Evolutionary conservation across 1,284 basidiomycete species (phyloP).

Genomic region (Cryptococcus sp.): DNA sequence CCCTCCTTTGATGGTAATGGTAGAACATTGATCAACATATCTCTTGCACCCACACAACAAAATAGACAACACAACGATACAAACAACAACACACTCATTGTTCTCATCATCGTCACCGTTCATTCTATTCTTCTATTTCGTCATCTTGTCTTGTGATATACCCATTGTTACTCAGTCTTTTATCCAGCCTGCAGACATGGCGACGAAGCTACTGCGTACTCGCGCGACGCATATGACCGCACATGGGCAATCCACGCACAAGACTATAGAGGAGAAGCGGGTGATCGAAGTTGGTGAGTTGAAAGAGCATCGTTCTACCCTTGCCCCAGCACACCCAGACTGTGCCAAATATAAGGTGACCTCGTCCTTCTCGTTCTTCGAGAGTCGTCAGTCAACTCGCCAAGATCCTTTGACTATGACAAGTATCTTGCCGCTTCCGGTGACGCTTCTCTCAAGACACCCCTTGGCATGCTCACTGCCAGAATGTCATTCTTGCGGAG

Average conservation of each 20-base stretch:
- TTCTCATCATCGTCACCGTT: too few species aligned
- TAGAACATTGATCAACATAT: too few species aligned
- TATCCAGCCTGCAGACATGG: constrained; percentile 8
- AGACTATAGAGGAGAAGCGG: constrained; percentile 10
- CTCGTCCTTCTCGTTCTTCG: neutral
- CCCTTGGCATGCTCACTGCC: neutral
- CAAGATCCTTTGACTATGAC: neutral
- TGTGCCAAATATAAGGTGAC: neutral
- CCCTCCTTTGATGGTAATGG: too few species aligned
- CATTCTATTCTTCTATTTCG: too few species aligned
- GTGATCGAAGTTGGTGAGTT: constrained; percentile 21
- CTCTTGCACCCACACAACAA: too few species aligned
- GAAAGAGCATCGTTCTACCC: neutral
- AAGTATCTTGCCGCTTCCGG: neutral
- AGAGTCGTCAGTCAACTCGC: neutral
- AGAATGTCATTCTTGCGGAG: neutral
- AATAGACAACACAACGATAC: too few species aligned
- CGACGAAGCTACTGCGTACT: constrained; percentile 18
- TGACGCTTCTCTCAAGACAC: neutral
- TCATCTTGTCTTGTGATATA: too few species aligned
- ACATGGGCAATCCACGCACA: constrained; percentile 5
- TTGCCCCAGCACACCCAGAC: too few species aligned
- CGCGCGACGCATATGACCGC: constrained; percentile 9
- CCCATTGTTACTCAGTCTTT: neutral
- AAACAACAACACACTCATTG: too few species aligned